Evolutionary conservation across 805 yeast genomes (phyloP), one percentile per base, ranked within the genome.

Genomic region (Kodamaea fukazawae): DNA sequence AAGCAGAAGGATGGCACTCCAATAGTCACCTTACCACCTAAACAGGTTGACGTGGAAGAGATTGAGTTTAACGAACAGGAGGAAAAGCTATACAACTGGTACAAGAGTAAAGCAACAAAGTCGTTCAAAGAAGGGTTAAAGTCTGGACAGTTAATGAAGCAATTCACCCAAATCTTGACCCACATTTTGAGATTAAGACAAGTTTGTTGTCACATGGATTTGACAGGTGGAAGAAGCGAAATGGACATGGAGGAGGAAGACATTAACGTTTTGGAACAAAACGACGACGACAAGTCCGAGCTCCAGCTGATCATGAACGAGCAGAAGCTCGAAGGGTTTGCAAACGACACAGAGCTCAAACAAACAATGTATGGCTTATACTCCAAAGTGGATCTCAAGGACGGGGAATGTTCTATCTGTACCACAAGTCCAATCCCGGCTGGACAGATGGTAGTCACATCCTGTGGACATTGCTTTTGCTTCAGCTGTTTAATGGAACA

Each of bases 141-240:
- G 27, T 65, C 73, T 2, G 96, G 96, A 4, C 76, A 81, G 43
- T 62, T 85, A n/a, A 57, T 86, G 48, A 80, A 78, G 46, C 78
- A 76, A 40, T 91, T 86, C 57, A 78, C 93, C 2, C 79, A 85
- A 20, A 86, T 91, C 49, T 65, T 91, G 48, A 83, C 93, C 2
- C 93, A 86, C 55, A 83, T 91, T 38, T 60, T 91, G 46, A 70
- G 98, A 41, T 68, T 91, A 28, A 71, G 98, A 43, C 98, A 91
- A 57, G 76, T 84, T 0, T 91, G 97, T 57, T 88, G 96, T 54
- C 96, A 91, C 57, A 73, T 83, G 12, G 78, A 78, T 39, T 65
- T 90, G 41, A 74, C 89, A 1, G 72, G 74, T 3, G 63, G 75
- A 7, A 63, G 68, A 2, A 58, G 59, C 29, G 83, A 78, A 34